phyloP scores from a whole-genome alignment of 352 stramenopile genomes.

The Pythium utonaiense region DNA sequence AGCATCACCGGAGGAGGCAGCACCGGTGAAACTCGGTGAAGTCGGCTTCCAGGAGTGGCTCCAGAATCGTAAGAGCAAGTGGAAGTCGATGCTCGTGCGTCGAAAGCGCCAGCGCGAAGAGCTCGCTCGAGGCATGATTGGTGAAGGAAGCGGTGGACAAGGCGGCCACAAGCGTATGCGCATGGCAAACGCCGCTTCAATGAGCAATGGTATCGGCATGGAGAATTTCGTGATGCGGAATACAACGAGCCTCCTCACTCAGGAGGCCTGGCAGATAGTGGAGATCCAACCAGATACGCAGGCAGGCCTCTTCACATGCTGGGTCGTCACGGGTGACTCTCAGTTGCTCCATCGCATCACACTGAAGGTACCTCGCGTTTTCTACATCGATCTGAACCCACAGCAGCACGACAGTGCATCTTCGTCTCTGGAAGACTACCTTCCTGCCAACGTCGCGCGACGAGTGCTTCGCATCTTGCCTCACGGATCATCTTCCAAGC shows the following conservation, averaged over 20 bases:
- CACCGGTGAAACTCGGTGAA: slow-evolving; percentile 51
- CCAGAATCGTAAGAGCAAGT: slow-evolving; percentile 67
- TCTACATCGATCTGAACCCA: slow-evolving; percentile 66
- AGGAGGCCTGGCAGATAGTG: slow-evolving; percentile 78
- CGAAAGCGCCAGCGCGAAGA: slow-evolving; percentile 59
- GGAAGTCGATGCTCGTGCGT: slow-evolving; percentile 53
- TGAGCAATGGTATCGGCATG: slow-evolving; percentile 57
- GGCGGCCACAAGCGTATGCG: slow-evolving; percentile 14
- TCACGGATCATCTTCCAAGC: slow-evolving; percentile 44
- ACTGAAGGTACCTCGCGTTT: slow-evolving; percentile 62
- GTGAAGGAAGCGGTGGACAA: slow-evolving; percentile 25
- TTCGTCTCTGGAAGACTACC: slow-evolving; percentile 10
- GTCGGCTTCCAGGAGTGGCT: slow-evolving; percentile 60
- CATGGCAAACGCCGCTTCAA: slow-evolving; percentile 4
- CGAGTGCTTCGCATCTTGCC: slow-evolving; percentile 56
- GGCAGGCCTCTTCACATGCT: slow-evolving; percentile 91
- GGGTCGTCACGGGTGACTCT: slow-evolving; percentile 90
- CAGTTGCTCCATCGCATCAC: slow-evolving; percentile 73
- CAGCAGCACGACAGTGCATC: slow-evolving; percentile 44
- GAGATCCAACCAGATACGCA: slow-evolving; percentile 70
- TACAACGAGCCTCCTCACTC: slow-evolving; percentile 45
- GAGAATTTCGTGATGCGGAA: slow-evolving; percentile 73
- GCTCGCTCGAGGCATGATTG: slow-evolving; percentile 36
- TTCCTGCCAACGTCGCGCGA: slow-evolving; percentile 31
- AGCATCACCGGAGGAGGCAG: background rate